Conservation (phyloP, 371 early-diverging fungal genomes). For the Racocetra persica region DNA sequence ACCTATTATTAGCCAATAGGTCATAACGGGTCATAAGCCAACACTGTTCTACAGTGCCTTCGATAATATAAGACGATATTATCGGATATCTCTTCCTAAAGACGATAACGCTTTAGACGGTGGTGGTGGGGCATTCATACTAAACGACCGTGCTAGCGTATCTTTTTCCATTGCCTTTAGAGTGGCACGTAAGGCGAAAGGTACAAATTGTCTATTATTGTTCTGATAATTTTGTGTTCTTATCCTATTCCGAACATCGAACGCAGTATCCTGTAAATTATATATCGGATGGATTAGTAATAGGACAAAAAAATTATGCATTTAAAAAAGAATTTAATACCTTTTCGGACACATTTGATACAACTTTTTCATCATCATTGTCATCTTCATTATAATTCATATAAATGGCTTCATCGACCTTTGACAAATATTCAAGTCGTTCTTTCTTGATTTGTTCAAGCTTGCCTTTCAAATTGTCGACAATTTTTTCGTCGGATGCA, state of each 20-base stretch:
- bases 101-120: neutral
- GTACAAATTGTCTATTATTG: conserved; percentile 18
- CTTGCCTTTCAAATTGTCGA: neutral
- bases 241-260: conserved; percentile 17
- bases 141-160: conserved; percentile 1
- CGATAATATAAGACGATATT: conserved; percentile 57
- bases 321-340: neutral
- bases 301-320: neutral
- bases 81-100: conserved; percentile 71
- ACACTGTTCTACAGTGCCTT: too few relatives aligned
- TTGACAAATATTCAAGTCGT: conserved; percentile 10
- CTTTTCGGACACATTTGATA: neutral
- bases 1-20: too few relatives aligned
- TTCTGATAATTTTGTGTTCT: conserved; percentile 11
- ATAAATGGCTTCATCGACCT: neutral
- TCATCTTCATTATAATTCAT: neutral
- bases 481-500: conserved; percentile 15
- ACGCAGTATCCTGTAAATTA: neutral
- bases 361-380: neutral
- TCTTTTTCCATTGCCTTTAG: conserved; percentile 9
- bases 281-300: neutral
- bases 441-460: conserved; percentile 8
- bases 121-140: neutral
- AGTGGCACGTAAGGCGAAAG: conserved; percentile 5
- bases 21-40: too few relatives aligned